phyloP scores from a whole-genome alignment of 441 rosid species.

The Gossypium trilobum region DNA sequence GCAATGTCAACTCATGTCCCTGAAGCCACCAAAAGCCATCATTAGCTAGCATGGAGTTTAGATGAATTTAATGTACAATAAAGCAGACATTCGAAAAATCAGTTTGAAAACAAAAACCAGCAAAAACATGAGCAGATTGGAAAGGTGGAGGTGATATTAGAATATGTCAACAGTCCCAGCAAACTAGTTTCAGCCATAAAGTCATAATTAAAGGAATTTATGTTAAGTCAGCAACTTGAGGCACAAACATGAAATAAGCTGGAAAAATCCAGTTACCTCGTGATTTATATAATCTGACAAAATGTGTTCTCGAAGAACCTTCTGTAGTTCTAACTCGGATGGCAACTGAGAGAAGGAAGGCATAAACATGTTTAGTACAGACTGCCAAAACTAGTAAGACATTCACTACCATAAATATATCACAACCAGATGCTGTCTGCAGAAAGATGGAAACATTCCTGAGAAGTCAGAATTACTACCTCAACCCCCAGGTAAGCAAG shows the following conservation, averaged over 20 bases:
- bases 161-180: neutral
- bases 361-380: constrained; percentile 13
- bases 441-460: constrained; percentile 7
- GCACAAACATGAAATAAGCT: constrained; percentile 13
- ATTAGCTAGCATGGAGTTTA: constrained; percentile 30
- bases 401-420: constrained; percentile 2
- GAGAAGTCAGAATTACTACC: constrained; percentile 40
- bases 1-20: constrained; percentile 99
- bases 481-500: constrained; percentile 83
- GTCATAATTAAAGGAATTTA: constrained; percentile 1
- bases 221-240: neutral
- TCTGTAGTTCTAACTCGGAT: constrained; percentile 82
- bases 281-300: constrained; percentile 69
- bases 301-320: constrained; percentile 67
- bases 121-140: constrained; percentile 7
- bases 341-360: constrained; percentile 46
- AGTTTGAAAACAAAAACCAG: constrained; percentile 2
- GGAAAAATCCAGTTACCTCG: constrained; percentile 48
- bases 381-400: constrained; percentile 13
- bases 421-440: neutral
- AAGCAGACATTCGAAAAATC: neutral
- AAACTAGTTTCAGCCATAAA: neutral
- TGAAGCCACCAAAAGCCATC: constrained; percentile 43
- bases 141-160: constrained; percentile 1
- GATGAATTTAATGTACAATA: constrained; percentile 7